Conservation (phyloP, 129 eudicot genomes). For the Flaveria sonorensis region DNA sequence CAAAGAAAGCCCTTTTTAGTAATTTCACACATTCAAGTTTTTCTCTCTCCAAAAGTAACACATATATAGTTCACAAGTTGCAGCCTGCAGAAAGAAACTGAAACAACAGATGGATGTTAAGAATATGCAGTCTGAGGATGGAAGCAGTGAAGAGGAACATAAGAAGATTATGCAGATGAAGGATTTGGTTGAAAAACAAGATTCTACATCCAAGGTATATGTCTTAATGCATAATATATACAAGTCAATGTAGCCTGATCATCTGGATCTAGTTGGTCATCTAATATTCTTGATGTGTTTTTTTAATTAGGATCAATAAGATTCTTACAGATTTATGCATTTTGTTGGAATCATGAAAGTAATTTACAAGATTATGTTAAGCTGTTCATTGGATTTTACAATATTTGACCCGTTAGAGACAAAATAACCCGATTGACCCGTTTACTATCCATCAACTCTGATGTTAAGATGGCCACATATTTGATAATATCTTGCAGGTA, state of each 20-base stretch:
- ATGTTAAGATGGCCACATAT: constrained; percentile 14
- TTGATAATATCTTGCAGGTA: neutral
- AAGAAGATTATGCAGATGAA: constrained; percentile 51
- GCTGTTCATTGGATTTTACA: neutral
- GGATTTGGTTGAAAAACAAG: constrained; percentile 52
- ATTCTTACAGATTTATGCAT: neutral
- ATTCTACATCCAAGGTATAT: constrained; percentile 57
- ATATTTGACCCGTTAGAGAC: neutral
- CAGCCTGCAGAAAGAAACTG: neutral
- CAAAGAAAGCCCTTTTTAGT: constrained; percentile 10
- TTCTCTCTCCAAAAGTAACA: neutral
- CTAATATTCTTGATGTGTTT: neutral
- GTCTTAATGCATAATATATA: constrained; percentile 7
- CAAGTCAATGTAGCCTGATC: neutral
- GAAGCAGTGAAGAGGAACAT: constrained; percentile 41
- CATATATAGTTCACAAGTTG: constrained; percentile 7
- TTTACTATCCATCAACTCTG: neutral
- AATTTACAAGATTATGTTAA: neutral
- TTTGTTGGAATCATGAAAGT: neutral
- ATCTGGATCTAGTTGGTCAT: constrained; percentile 3
- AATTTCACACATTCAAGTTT: constrained; percentile 9
- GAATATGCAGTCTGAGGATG: neutral
- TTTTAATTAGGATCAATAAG: neutral
- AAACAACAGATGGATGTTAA: constrained; percentile 23
- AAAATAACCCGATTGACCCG: neutral